Conservation (phyloP, 441 rosid genomes). For the Omphalea diandra region DNA sequence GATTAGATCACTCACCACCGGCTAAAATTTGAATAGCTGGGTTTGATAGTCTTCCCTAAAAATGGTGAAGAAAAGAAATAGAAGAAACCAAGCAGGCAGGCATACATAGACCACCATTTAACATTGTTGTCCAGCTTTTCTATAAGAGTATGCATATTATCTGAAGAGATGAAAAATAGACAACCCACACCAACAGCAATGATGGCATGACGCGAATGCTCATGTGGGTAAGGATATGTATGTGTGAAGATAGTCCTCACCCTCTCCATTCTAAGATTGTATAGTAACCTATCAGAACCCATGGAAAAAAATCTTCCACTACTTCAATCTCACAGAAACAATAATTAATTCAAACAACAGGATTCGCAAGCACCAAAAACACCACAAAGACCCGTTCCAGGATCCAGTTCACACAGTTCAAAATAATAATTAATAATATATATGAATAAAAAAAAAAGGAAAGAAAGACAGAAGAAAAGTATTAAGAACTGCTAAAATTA, state of each 20-base stretch:
- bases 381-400: slow-evolving; percentile 27
- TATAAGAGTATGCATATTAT: slow-evolving; percentile 89
- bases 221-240: slow-evolving; percentile 93
- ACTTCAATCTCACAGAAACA: slow-evolving; percentile 7
- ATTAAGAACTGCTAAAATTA: neutral
- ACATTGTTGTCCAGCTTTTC: slow-evolving; percentile 83
- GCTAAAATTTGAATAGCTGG: slow-evolving; percentile 95
- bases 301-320: slow-evolving; percentile 30
- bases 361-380: slow-evolving; percentile 27
- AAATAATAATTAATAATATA: no score
- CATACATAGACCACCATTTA: slow-evolving; percentile 99
- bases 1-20: slow-evolving; percentile 74
- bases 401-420: slow-evolving; percentile 26
- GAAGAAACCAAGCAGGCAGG: slow-evolving; percentile 94
- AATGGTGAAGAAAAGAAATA: slow-evolving; percentile 98
- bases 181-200: slow-evolving; percentile 95
- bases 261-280: slow-evolving; percentile 78
- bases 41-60: slow-evolving; percentile 86
- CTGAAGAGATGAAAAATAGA: slow-evolving; percentile 92
- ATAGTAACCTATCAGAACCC: slow-evolving; percentile 64
- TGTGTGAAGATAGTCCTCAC: slow-evolving; percentile 84
- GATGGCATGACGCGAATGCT: slow-evolving; percentile 96
- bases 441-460: no score
- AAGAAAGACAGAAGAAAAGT: no score
- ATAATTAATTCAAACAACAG: slow-evolving; percentile 22